Evolutionary conservation across 108 stramenopile species (phyloP).

Genomic region (Pseudonitzschia multiseries): DNA sequence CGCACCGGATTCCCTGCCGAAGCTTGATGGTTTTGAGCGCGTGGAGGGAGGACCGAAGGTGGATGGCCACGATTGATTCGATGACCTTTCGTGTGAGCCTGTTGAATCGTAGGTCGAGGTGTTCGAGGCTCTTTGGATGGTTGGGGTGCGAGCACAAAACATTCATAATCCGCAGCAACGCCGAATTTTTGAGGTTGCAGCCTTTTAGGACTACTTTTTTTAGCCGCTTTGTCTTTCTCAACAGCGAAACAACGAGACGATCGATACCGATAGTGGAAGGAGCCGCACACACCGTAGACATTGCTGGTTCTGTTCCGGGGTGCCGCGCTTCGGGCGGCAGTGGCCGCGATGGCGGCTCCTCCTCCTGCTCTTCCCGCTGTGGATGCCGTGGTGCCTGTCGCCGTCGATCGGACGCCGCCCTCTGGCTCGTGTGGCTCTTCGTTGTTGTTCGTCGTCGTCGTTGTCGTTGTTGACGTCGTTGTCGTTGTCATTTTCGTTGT

Average conservation of each 20-base stretch:
- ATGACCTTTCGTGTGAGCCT: neutral
- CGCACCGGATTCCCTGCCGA: constrained; percentile 6
- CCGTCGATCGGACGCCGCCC: too few species aligned
- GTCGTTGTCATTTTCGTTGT: too few species aligned
- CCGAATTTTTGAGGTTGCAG: neutral
- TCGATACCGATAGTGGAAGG: neutral
- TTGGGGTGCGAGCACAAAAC: neutral
- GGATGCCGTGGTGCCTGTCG: too few species aligned
- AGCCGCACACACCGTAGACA: neutral
- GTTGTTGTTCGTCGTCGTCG: too few species aligned
- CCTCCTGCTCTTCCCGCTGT: too few species aligned
- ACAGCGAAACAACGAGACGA: neutral
- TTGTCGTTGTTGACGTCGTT: too few species aligned
- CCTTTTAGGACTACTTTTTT: neutral
- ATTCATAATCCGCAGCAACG: constrained; percentile 8
- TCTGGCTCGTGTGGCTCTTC: neutral
- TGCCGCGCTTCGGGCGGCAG: too few species aligned
- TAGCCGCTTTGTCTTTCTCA: neutral
- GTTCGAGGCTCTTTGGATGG: constrained; percentile 7
- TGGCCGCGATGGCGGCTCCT: too few species aligned
- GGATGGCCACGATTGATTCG: neutral
- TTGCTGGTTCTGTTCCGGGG: neutral
- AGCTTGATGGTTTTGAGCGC: neutral
- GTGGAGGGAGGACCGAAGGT: constrained; percentile 2
- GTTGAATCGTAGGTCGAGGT: constrained; percentile 7